These are phyloP conservation scores for Cucurbita maxima DNA, from an alignment of 306 rosid genomes.

Conservation along the genomic window DNA sequence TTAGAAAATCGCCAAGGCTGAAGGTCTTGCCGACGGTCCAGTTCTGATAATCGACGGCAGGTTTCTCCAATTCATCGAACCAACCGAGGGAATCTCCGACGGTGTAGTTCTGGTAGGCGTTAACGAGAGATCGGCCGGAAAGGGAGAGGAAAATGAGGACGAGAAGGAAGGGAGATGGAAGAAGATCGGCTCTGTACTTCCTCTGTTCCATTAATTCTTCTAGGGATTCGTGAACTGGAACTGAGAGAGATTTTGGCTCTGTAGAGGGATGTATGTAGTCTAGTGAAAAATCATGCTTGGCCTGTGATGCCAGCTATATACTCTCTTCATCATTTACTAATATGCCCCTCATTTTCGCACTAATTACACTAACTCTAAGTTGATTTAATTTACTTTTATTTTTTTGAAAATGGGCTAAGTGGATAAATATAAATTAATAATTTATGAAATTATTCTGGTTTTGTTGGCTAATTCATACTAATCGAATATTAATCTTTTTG, in stretches of 20 bases:
- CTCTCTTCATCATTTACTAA: not conserved
- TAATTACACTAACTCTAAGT: not conserved
- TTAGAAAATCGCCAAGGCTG: conserved; percentile 80
- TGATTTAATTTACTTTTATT: too few relatives aligned
- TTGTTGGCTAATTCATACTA: too few relatives aligned
- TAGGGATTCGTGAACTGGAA: conserved; percentile 1
- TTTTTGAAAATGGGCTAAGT: too few relatives aligned
- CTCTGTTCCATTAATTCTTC: not conserved
- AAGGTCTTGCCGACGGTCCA: conserved; percentile 55
- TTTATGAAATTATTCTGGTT: too few relatives aligned
- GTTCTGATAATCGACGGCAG: conserved; percentile 47
- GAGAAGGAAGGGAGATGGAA: not conserved
- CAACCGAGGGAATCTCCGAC: conserved; percentile 88
- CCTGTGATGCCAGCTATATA: conserved; percentile 1
- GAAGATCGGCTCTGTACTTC: not conserved
- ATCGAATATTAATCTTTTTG: too few relatives aligned
- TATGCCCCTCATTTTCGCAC: not conserved
- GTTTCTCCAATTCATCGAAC: conserved; percentile 48
- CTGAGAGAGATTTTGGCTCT: not conserved
- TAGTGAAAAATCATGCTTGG: not conserved
- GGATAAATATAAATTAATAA: too few relatives aligned
- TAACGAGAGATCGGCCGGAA: conserved; percentile 25
- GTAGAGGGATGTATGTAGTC: not conserved
- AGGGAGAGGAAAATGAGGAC: not conserved
- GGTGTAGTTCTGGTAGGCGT: conserved; percentile 68